These are phyloP conservation scores for Oryza nivara DNA, from an alignment of 176 grass and related monocot genomes.

Conservation along the genomic window DNA sequence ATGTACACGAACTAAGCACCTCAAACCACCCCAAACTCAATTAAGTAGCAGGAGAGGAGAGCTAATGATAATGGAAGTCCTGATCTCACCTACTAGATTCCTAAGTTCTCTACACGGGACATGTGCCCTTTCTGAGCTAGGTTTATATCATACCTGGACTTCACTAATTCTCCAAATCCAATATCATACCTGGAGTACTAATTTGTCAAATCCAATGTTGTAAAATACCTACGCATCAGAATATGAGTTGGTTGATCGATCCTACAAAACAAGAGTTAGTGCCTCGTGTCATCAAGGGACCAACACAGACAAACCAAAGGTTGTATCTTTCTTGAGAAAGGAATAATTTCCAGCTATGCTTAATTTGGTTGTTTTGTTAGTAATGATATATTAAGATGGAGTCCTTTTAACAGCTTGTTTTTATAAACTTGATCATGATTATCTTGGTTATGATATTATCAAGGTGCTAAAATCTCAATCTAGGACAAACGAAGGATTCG, in stretches of 20 bases:
- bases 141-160: too few species aligned
- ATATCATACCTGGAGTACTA: slow-evolving; percentile 7
- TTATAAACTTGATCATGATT: slow-evolving; percentile 22
- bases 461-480: slow-evolving; percentile 38
- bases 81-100: slow-evolving; percentile 37
- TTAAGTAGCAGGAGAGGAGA: slow-evolving; percentile 10
- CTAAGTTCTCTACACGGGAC: slow-evolving; percentile 41
- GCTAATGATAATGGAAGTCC: too few species aligned
- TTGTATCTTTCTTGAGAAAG: neutral
- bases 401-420: neutral
- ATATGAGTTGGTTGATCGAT: too few species aligned
- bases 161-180: too few species aligned
- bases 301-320: too few species aligned
- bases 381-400: slow-evolving; percentile 17
- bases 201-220: too few species aligned
- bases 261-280: too few species aligned
- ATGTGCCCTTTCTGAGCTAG: slow-evolving; percentile 37
- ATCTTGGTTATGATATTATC: slow-evolving; percentile 13
- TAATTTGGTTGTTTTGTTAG: neutral
- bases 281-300: too few species aligned
- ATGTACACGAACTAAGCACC: neutral
- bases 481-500: slow-evolving; percentile 39
- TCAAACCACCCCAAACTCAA: neutral
- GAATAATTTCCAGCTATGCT: neutral
- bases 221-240: too few species aligned